These are phyloP conservation scores for Zelopaecilomyces penicillatus DNA, from an alignment of 2,329 filamentous ascomycete genomes.

Conservation along the genomic window DNA sequence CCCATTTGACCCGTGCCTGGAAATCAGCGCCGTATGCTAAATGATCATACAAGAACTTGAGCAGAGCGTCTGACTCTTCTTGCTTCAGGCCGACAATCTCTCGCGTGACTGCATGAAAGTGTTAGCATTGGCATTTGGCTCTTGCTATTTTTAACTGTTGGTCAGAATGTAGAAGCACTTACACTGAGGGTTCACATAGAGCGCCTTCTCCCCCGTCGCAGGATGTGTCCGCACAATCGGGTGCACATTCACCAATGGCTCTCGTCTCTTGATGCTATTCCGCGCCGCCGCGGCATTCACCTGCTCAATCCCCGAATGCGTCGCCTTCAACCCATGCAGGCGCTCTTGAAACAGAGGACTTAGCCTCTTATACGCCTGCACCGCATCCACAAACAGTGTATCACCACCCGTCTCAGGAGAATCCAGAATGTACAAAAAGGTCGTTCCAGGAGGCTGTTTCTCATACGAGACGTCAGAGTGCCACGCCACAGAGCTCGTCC, in stretches of 20 bases:
- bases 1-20: slow-evolving; percentile 69
- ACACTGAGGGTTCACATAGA: slow-evolving; percentile 81
- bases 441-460: slow-evolving; percentile 79
- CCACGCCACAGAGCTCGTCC: slow-evolving; percentile 79
- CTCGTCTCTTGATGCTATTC: slow-evolving; percentile 64
- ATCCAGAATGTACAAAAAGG: slow-evolving; percentile 83
- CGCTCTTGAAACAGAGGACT: slow-evolving; percentile 72
- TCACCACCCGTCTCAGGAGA: slow-evolving; percentile 73
- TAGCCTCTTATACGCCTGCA: slow-evolving; percentile 71
- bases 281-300: slow-evolving; percentile 58
- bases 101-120: slow-evolving; percentile 53
- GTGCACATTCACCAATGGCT: slow-evolving; percentile 66
- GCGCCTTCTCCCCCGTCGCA: slow-evolving; percentile 71
- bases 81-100: slow-evolving; percentile 77
- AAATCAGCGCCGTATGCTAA: slow-evolving; percentile 52
- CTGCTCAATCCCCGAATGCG: slow-evolving; percentile 78
- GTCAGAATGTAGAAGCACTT: slow-evolving; percentile 23
- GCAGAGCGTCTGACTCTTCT: slow-evolving; percentile 70
- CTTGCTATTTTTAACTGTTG: neutral
- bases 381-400: slow-evolving; percentile 73
- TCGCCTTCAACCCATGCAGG: slow-evolving; percentile 70
- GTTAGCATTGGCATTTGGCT: neutral
- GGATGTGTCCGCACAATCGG: slow-evolving; percentile 77
- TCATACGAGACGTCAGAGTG: slow-evolving; percentile 87
- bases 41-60: slow-evolving; percentile 60